These are phyloP conservation scores for Pseudocercospora pini-densiflorae DNA, from an alignment of 2,329 filamentous ascomycete genomes.

Conservation along the genomic window DNA sequence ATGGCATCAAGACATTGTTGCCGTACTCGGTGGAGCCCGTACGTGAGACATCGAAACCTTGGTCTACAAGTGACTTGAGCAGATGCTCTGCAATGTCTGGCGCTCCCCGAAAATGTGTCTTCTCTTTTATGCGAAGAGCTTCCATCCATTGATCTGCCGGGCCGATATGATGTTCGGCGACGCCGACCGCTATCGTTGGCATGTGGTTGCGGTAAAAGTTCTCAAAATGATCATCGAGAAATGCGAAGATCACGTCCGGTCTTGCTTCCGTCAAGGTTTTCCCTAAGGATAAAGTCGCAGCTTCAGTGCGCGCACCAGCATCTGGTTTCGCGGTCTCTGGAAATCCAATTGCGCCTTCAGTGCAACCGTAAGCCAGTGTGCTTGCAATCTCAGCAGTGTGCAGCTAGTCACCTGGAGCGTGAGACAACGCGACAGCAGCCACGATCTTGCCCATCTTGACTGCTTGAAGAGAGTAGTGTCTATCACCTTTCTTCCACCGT, in stretches of 20 bases:
- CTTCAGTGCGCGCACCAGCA: neutral
- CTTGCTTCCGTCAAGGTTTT: neutral
- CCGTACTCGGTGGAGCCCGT: neutral
- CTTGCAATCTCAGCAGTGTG: neutral
- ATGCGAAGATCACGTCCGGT: neutral
- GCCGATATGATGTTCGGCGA: neutral
- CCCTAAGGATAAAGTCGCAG: neutral
- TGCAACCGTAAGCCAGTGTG: neutral
- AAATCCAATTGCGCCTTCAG: neutral
- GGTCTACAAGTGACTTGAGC: neutral
- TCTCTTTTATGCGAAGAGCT: neutral
- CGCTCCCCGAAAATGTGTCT: neutral
- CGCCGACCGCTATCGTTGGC: conserved; percentile 1
- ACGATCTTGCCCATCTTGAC: neutral
- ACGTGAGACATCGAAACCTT: neutral
- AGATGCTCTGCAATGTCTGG: neutral
- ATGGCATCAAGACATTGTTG: neutral
- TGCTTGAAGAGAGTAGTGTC: neutral
- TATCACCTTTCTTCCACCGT: neutral
- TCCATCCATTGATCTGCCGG: conserved; percentile 2
- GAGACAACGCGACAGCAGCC: neutral
- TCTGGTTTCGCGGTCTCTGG: neutral
- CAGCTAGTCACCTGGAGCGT: neutral
- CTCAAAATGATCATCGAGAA: conserved; percentile 2
- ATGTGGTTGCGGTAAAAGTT: conserved; percentile 6